Conservation (phyloP, 805 yeast genomes). For the Zygoascus bituminiphila region DNA sequence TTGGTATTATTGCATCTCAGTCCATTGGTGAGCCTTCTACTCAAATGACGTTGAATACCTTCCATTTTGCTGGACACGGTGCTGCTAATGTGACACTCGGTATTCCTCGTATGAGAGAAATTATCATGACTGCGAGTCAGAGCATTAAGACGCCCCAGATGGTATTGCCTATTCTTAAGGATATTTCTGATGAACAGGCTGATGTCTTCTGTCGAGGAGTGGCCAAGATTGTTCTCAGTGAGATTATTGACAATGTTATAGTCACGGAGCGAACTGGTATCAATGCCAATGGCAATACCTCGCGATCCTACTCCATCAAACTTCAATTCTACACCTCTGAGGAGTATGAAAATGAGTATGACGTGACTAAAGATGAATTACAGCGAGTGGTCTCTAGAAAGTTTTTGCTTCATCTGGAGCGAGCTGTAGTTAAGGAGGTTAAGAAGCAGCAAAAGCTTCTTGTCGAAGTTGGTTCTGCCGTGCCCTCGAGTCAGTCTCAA, state of each 20-base stretch:
- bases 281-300: slow-evolving; percentile 36
- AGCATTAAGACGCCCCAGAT: slow-evolving; percentile 97
- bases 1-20: slow-evolving; percentile 97
- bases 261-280: slow-evolving; percentile 86
- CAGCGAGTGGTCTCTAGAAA: slow-evolving; percentile 55
- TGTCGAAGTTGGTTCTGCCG: slow-evolving; percentile 30
- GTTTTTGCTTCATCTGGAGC: slow-evolving; percentile 66
- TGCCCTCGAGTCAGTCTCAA: slow-evolving; percentile 31
- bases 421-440: slow-evolving; percentile 68
- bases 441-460: slow-evolving; percentile 61
- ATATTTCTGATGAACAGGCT: slow-evolving; percentile 78
- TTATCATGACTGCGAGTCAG: slow-evolving; percentile 97
- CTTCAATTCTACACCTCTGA: slow-evolving; percentile 64
- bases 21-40: slow-evolving; percentile 99
- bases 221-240: slow-evolving; percentile 75
- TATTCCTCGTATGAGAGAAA: slow-evolving; percentile 99
- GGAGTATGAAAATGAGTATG: slow-evolving; percentile 85
- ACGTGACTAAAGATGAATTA: slow-evolving; percentile 70
- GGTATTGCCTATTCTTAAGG: slow-evolving; percentile 78
- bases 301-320: slow-evolving; percentile 68
- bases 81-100: slow-evolving; percentile 99
- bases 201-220: slow-evolving; percentile 89
- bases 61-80: slow-evolving; percentile 99
- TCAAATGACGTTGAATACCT: slow-evolving; percentile 94
- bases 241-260: slow-evolving; percentile 73